A percentile compares a stretch with the other conserved stretches of the same genome.
These are phyloP conservation scores for Penicillium brevicompactum DNA, from an alignment of 2,329 filamentous ascomycete genomes.

Conservation along the genomic window DNA sequence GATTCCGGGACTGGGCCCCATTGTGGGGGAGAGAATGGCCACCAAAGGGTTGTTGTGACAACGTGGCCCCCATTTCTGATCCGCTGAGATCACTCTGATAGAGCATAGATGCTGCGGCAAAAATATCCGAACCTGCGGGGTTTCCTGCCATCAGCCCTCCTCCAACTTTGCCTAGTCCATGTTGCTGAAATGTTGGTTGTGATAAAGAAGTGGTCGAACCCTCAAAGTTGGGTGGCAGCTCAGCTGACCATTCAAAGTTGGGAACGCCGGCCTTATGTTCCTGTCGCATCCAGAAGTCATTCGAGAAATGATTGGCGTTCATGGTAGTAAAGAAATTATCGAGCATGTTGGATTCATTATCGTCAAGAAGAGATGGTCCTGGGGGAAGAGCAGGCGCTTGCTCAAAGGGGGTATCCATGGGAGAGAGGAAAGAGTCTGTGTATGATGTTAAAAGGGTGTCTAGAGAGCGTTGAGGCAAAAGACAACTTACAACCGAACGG, in stretches of 20 bases:
- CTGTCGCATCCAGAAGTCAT: conserved; percentile 41
- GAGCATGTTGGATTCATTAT: conserved; percentile 58
- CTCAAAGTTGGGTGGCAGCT: conserved; percentile 66
- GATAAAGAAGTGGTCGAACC: conserved; percentile 67
- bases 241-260: conserved; percentile 44
- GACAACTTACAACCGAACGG: conserved; percentile 68
- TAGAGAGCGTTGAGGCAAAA: not conserved
- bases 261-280: conserved; percentile 32
- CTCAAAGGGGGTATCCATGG: conserved; percentile 42
- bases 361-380: conserved; percentile 66
- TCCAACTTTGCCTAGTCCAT: conserved; percentile 27
- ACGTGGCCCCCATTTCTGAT: conserved; percentile 31
- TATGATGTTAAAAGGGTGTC: not conserved
- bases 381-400: conserved; percentile 64
- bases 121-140: conserved; percentile 51
- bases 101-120: conserved; percentile 58
- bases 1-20: conserved; percentile 17
- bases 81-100: conserved; percentile 39
- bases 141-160: conserved; percentile 27
- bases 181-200: conserved; percentile 47
- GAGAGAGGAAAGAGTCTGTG: conserved; percentile 37
- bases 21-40: conserved; percentile 25
- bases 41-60: conserved; percentile 33
- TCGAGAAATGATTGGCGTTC: conserved; percentile 41
- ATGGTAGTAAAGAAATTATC: conserved; percentile 50